Percentiles rank a stretch among this genome's conserved stretches.
Evolutionary conservation across 2,329 filamentous ascomycete species (phyloP).

Genomic region (Trematosphaeria pertusa): DNA sequence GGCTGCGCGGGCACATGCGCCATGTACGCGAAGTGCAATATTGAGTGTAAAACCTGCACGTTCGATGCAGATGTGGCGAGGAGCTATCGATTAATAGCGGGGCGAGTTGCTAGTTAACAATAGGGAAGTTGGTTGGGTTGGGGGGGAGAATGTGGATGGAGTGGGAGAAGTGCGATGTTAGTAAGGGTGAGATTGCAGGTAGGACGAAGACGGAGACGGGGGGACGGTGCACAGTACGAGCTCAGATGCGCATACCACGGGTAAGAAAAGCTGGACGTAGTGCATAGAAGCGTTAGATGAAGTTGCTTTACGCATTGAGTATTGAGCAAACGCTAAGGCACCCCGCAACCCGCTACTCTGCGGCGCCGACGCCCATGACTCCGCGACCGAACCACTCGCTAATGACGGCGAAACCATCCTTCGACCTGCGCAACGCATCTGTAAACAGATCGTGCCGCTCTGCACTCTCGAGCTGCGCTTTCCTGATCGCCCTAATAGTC

Average conservation of each 20-base stretch:
- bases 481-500: slow-evolving; percentile 85
- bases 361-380: slow-evolving; percentile 71
- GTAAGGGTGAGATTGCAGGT: too few species aligned
- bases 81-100: background rate
- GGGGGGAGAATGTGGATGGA: too few species aligned
- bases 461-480: slow-evolving; percentile 84
- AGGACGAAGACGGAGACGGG: too few species aligned
- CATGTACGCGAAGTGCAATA: background rate
- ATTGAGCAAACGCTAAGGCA: too few species aligned
- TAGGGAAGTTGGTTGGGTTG: too few species aligned
- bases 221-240: too few species aligned
- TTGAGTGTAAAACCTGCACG: background rate
- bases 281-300: too few species aligned
- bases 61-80: background rate
- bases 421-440: slow-evolving; percentile 76
- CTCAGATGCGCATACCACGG: too few species aligned
- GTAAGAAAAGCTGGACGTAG: too few species aligned
- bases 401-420: slow-evolving; percentile 87
- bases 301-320: too few species aligned
- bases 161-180: too few species aligned
- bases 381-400: slow-evolving; percentile 95
- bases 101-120: background rate
- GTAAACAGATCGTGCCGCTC: slow-evolving; percentile 89
- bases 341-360: slow-evolving; percentile 37
- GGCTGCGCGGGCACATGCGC: background rate